Evolutionary conservation across 305 asterid genomes (phyloP), one percentile per base, ranked within the genome.

Genomic region (Solanum hybrid): DNA sequence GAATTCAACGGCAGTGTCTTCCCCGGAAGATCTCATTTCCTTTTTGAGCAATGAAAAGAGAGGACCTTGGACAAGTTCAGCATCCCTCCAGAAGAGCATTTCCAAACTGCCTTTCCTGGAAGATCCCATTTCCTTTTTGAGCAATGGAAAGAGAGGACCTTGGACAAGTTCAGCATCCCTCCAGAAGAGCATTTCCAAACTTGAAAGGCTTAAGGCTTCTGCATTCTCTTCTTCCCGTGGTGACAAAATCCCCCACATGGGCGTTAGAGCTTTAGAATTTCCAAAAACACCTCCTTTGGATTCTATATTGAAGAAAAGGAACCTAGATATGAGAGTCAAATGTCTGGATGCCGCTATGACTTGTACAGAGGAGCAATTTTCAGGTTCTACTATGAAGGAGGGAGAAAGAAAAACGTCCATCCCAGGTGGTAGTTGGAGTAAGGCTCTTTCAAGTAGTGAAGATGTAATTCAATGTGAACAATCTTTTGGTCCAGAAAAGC

Each of bases 161-260:
- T 90, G 84, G 88, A 91, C 89, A 79, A 92, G 91, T 37, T 93
- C 92, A 86, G 90, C 95, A 87, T 95, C 98, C 71, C 94, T 96
- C 89, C 98, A 92, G 93, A 96, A 86, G 94, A 96, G 98, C 94
- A 93, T 96, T 92, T 95, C 97, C 77, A 96, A 95, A 91, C 95
- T 96, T 90, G 95, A 93, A 24, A 91, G 88, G 45, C 95, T 98
- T 91, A 94, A 95, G 93, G 94, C 91, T 89, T 94, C 97, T 92
- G 92, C 96, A 69, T 91, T 91, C 56, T 90, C 94, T 92, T 93
- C 98, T 91, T 86, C 93, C 86, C 92, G 93, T 90, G 91, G 93
- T 90, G 90, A 94, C 86, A 94, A 91, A 93, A 88, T 95, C 90
- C 96, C 94, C 92, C 90, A 78, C 87, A 92, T 94, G 86, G 90